A percentile compares a stretch with the other conserved stretches of the same genome.
These are phyloP conservation scores for Kodamaea leandrae DNA, from an alignment of 805 yeast genomes.

Conservation along the genomic window DNA sequence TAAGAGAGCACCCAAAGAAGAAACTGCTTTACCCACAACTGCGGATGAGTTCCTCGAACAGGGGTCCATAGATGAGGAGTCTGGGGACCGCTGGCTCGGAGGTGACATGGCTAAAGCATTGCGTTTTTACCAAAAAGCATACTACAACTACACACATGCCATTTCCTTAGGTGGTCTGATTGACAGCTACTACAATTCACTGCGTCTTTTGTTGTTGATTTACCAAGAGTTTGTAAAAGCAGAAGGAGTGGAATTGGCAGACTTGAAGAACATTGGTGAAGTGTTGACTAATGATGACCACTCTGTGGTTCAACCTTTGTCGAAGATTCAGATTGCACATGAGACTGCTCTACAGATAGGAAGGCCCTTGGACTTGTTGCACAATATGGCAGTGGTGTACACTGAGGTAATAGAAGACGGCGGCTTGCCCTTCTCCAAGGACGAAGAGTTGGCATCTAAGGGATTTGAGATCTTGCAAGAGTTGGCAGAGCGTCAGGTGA, in stretches of 20 bases:
- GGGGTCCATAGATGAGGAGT: conserved; percentile 63
- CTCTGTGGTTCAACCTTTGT: conserved; percentile 41
- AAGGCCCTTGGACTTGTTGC: conserved; percentile 42
- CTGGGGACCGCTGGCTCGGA: conserved; percentile 72
- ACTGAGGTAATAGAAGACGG: conserved; percentile 35
- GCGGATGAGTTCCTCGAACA: conserved; percentile 53
- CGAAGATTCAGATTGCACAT: conserved; percentile 35
- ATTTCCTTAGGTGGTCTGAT: conserved; percentile 20
- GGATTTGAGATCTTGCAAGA: conserved; percentile 12
- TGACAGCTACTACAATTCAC: conserved; percentile 59
- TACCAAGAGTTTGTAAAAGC: conserved; percentile 48
- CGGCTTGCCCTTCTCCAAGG: conserved; percentile 10
- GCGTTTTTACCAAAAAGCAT: conserved; percentile 63
- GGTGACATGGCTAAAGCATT: conserved; percentile 64
- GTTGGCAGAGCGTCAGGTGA: conserved; percentile 28
- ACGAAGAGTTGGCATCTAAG: conserved; percentile 2
- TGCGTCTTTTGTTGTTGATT: conserved; percentile 58
- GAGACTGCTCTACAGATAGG: conserved; percentile 34
- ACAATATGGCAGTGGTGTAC: conserved; percentile 47
- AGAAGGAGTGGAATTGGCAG: conserved; percentile 41
- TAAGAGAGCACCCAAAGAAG: conserved; percentile 12
- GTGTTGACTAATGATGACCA: conserved; percentile 23
- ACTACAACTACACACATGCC: conserved; percentile 40
- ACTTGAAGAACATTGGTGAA: conserved; percentile 32
- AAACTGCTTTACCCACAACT: conserved; percentile 30